A percentile compares a stretch with the other conserved stretches of the same genome.
Evolutionary conservation across 2,329 filamentous ascomycete genomes (phyloP).

Genomic region (Knoxdaviesia capensis): DNA sequence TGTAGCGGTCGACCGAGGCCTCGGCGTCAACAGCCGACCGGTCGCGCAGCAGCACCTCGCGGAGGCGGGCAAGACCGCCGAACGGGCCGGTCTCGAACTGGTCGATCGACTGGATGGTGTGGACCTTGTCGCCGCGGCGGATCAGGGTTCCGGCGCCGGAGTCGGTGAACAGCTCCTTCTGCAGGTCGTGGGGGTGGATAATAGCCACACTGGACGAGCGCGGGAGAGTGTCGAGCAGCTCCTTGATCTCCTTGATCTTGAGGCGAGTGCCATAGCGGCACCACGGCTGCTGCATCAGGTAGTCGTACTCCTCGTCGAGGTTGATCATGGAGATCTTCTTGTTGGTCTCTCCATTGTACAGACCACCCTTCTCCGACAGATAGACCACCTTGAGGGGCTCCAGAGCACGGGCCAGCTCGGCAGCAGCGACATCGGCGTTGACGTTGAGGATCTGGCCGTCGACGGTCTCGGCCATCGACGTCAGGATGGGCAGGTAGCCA

Average conservation of each 20-base stretch:
- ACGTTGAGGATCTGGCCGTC: constrained; percentile 92
- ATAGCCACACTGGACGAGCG: constrained; percentile 90
- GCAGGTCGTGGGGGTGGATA: constrained; percentile 85
- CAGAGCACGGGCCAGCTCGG: constrained; percentile 71
- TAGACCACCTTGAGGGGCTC: constrained; percentile 96
- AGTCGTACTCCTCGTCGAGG: constrained; percentile 86
- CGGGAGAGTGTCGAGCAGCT: constrained; percentile 71
- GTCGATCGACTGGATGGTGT: constrained; percentile 47
- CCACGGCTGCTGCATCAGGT: constrained; percentile 86
- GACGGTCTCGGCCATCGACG: constrained; percentile 84
- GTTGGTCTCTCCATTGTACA: constrained; percentile 84
- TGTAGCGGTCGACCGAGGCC: constrained; percentile 69
- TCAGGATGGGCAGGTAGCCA: constrained; percentile 80
- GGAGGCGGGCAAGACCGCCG: constrained; percentile 40
- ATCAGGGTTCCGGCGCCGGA: constrained; percentile 88
- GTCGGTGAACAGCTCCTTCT: constrained; percentile 94
- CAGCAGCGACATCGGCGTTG: constrained; percentile 91
- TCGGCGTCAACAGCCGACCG: constrained; percentile 63
- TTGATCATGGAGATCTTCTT: constrained; percentile 97
- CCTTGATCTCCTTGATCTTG: constrained; percentile 97
- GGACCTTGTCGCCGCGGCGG: constrained; percentile 75
- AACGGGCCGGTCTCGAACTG: constrained; percentile 44
- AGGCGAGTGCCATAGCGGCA: constrained; percentile 84
- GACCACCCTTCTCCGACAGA: constrained; percentile 89
- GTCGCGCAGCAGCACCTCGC: constrained; percentile 65